Percentiles rank a stretch among this genome's conserved stretches.
phyloP scores from a whole-genome alignment of 2,329 filamentous ascomycete species.

The Plectosphaerella cucumerina region DNA sequence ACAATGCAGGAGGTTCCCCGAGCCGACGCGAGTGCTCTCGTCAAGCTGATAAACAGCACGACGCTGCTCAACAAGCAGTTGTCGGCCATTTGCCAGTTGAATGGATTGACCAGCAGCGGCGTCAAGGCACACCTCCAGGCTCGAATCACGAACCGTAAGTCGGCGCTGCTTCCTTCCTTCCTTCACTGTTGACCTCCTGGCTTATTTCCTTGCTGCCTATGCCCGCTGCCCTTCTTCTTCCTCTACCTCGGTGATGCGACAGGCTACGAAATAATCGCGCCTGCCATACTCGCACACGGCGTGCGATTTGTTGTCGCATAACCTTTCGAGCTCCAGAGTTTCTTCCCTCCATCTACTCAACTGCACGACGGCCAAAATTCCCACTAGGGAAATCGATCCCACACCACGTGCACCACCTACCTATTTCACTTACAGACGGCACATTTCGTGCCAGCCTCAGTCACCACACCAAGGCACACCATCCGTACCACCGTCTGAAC shows the following conservation, averaged over 20 bases:
- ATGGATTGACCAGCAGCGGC: slow-evolving; percentile 73
- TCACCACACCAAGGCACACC: too few species aligned
- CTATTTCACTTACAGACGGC: too few species aligned
- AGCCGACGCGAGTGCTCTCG: slow-evolving; percentile 40
- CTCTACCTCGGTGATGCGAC: not conserved
- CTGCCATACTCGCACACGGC: too few species aligned
- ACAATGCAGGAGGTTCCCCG: slow-evolving; percentile 23
- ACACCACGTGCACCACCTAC: too few species aligned
- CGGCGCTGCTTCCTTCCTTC: slow-evolving; percentile 1
- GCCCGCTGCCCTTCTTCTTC: not conserved
- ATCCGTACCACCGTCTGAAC: too few species aligned
- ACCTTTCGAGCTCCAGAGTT: too few species aligned
- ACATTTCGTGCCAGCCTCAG: too few species aligned
- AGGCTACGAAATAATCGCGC: too few species aligned
- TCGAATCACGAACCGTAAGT: slow-evolving; percentile 68
- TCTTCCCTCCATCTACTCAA: too few species aligned
- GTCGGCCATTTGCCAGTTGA: slow-evolving; percentile 69
- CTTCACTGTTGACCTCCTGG: slow-evolving; percentile 1
- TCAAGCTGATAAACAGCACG: slow-evolving; percentile 37
- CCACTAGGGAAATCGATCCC: too few species aligned
- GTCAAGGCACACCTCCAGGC: slow-evolving; percentile 79
- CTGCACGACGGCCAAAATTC: too few species aligned
- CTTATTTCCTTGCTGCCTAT: slow-evolving; percentile 7
- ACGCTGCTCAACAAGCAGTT: slow-evolving; percentile 59
- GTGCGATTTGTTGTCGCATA: too few species aligned